Conservation (phyloP, 306 rosid genomes). For the Cucumis cinereus region DNA sequence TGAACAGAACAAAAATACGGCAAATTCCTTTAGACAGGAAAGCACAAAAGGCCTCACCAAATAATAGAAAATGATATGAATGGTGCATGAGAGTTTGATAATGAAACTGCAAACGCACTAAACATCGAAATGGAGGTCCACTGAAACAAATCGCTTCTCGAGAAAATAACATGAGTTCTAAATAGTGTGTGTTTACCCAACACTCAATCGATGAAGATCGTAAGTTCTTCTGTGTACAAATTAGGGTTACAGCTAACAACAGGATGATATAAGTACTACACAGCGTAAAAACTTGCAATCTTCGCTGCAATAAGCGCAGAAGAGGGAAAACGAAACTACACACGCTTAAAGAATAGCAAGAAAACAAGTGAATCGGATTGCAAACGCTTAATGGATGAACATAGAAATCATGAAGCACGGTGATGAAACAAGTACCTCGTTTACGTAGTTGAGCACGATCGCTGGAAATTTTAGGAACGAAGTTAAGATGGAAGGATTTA, state of each 20-base stretch:
- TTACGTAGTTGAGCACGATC: constrained; percentile 76
- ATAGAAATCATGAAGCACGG: neutral
- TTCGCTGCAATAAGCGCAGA: neutral
- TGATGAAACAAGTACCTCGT: constrained; percentile 38
- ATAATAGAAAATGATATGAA: neutral
- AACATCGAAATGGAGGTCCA: neutral
- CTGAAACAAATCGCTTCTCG: neutral
- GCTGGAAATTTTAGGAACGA: constrained; percentile 34
- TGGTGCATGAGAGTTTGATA: neutral
- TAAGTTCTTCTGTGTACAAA: neutral
- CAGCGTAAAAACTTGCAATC: neutral
- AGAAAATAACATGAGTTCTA: neutral
- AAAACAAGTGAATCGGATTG: neutral
- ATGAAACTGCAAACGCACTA: neutral
- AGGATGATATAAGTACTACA: neutral
- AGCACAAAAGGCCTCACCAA: neutral
- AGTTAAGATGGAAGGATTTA: neutral
- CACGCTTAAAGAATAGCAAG: neutral
- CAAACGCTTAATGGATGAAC: neutral
- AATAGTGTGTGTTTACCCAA: neutral
- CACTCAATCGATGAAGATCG: neutral
- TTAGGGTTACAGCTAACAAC: neutral
- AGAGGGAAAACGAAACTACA: neutral
- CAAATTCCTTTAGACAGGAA: neutral
- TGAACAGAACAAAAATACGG: constrained; percentile 14